Percentiles rank a stretch among this genome's conserved stretches.
Conservation (phyloP, 257 asterid species). For the Coffea canephora region DNA sequence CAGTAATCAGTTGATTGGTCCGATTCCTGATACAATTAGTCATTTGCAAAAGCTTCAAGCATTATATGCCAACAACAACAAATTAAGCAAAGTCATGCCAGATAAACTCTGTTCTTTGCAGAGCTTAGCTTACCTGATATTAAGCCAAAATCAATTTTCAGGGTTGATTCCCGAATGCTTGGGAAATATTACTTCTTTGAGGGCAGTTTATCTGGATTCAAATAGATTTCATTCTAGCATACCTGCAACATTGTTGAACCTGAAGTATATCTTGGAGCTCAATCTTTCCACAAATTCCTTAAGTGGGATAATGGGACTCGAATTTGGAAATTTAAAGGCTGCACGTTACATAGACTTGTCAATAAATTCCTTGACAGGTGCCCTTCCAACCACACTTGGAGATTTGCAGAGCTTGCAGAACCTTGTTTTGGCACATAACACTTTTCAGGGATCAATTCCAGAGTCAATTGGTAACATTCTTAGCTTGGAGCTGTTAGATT, state of each 20-base stretch:
- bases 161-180: no score
- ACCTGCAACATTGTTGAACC: slow-evolving; percentile 5
- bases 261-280: background rate
- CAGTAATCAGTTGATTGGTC: background rate
- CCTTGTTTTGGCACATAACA: background rate
- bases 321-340: slow-evolving; percentile 6
- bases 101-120: no score
- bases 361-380: slow-evolving; percentile 7
- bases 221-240: background rate
- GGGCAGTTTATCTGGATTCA: no score
- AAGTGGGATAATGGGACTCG: background rate
- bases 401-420: background rate
- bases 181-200: no score
- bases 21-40: background rate
- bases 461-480: background rate
- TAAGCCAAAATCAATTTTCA: no score
- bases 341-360: background rate
- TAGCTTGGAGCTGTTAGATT: slow-evolving; percentile 1
- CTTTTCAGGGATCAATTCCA: slow-evolving; percentile 8
- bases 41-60: slow-evolving; percentile 6
- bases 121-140: no score
- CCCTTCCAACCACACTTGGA: background rate
- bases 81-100: no score
- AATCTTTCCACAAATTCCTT: background rate
- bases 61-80: no score